Evolutionary conservation across 2,329 filamentous ascomycete genomes (phyloP).

Genomic region (Penicillium expansum): DNA sequence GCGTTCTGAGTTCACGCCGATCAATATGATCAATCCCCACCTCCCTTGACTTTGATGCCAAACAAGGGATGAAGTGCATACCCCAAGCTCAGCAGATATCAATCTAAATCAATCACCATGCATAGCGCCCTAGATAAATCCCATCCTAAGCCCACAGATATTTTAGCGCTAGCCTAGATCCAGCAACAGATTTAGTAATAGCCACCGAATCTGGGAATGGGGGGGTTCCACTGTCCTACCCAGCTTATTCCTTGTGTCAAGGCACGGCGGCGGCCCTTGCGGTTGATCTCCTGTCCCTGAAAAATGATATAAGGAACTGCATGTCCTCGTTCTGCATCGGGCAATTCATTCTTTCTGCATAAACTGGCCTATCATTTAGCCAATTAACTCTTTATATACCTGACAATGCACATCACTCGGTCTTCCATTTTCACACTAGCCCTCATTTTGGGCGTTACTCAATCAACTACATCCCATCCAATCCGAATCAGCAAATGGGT

Average conservation of each 20-base stretch:
- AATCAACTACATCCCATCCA: constrained; percentile 12
- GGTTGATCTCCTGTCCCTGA: constrained; percentile 7
- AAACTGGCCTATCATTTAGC: background rate
- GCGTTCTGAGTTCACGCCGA: constrained; percentile 12
- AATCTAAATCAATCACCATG: constrained; percentile 11
- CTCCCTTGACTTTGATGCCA: constrained; percentile 2
- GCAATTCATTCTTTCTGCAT: background rate
- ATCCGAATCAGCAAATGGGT: constrained; percentile 14
- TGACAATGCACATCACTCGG: background rate
- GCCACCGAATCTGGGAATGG: background rate
- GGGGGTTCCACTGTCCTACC: constrained; percentile 13
- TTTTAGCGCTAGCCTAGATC: constrained; percentile 6
- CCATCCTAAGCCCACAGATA: background rate
- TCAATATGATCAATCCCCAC: constrained; percentile 17
- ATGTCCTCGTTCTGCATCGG: background rate
- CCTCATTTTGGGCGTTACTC: constrained; percentile 11
- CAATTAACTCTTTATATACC: background rate
- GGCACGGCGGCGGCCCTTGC: constrained; percentile 21
- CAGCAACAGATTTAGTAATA: background rate
- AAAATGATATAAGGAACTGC: constrained; percentile 4
- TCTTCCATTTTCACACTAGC: constrained; percentile 1
- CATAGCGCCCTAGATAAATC: background rate
- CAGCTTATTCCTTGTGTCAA: constrained; percentile 7
- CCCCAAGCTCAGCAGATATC: constrained; percentile 3
- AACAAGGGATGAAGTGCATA: constrained; percentile 24